These are phyloP conservation scores for Grosmannia clavigera DNA, from an alignment of 2,329 filamentous ascomycete genomes.

Conservation along the genomic window DNA sequence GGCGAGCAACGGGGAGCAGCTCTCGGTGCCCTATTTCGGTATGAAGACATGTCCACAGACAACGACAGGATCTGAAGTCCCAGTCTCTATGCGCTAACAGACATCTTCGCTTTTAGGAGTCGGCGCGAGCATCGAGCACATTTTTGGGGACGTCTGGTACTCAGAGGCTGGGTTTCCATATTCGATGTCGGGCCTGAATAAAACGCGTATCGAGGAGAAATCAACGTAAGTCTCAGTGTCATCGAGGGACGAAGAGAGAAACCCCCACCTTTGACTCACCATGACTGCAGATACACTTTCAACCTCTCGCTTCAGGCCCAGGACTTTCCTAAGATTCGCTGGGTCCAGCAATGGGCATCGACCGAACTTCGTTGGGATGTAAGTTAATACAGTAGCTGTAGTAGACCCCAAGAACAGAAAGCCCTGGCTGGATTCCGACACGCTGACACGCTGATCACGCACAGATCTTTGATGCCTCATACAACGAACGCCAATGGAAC, in stretches of 20 bases:
- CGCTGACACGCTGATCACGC: not conserved
- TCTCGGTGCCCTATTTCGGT: not conserved
- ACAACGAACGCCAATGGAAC: constrained; percentile 13
- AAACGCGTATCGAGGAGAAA: not conserved
- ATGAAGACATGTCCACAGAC: not conserved
- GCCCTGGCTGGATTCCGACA: not conserved
- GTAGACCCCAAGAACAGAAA: not conserved
- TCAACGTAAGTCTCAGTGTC: not conserved
- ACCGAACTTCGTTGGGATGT: constrained; percentile 20
- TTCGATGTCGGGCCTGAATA: not conserved
- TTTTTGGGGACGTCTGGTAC: not conserved
- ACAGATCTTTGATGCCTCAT: constrained; percentile 13
- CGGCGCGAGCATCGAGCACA: not conserved
- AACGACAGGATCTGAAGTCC: not conserved
- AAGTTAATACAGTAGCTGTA: not conserved
- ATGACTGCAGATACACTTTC: constrained; percentile 11
- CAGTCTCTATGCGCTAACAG: not conserved
- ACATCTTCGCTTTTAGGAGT: not conserved
- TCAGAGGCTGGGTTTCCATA: not conserved
- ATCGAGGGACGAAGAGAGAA: too few species aligned
- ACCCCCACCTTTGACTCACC: not conserved
- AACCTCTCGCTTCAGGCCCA: constrained; percentile 14
- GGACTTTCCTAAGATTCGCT: constrained; percentile 19
- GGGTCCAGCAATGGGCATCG: constrained; percentile 1
- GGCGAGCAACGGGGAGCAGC: constrained; percentile 18